Conservation (phyloP, 1,284 basidiomycete species). For the Leccinum colubrinum region DNA sequence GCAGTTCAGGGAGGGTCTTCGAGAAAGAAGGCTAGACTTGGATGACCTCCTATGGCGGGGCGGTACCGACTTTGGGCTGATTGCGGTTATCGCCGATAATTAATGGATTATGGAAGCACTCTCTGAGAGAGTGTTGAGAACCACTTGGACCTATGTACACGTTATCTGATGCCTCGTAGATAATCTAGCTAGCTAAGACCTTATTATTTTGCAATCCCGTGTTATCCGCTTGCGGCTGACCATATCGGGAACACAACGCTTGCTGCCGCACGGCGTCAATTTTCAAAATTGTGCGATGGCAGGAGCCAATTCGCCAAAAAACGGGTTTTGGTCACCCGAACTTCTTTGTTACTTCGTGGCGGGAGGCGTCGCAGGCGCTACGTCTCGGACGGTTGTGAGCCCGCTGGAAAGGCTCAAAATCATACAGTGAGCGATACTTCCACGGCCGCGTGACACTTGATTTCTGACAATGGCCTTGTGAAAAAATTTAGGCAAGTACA, state of each 20-base stretch:
- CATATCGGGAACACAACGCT: background rate
- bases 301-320: constrained; percentile 25
- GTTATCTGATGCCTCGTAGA: background rate
- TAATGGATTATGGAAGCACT: background rate
- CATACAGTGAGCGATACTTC: constrained; percentile 70
- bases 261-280: constrained; percentile 4
- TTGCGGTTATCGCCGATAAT: background rate
- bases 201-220: background rate
- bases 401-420: constrained; percentile 94
- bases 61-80: background rate
- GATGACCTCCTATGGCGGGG: constrained; percentile 21
- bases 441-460: background rate
- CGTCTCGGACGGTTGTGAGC: constrained; percentile 88
- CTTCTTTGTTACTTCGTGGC: constrained; percentile 54
- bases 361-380: constrained; percentile 79
- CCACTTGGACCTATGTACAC: background rate
- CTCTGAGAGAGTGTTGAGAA: background rate
- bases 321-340: constrained; percentile 31
- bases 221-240: background rate
- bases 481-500: constrained; percentile 71
- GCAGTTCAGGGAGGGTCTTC: constrained; percentile 33
- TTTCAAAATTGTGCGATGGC: constrained; percentile 17
- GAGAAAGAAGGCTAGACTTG: constrained; percentile 46
- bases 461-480: constrained; percentile 1
- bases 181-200: background rate